phyloP scores from a whole-genome alignment of 768 basidiomycete genomes.

The Lactarius tabidus region DNA sequence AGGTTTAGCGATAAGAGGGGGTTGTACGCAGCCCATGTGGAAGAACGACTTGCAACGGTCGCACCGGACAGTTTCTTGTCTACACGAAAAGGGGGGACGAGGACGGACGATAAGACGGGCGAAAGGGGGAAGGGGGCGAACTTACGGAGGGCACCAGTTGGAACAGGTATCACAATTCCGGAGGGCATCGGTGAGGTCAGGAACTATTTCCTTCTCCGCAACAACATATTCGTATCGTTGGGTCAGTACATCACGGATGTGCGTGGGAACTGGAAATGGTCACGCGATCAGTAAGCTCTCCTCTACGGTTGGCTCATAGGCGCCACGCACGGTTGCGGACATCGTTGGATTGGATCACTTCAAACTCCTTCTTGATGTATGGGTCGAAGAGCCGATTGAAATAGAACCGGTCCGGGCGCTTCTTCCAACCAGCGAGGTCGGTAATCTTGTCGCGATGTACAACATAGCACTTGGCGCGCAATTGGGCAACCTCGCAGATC shows the following conservation, averaged over 20 bases:
- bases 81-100: conserved; percentile 36
- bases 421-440: conserved; percentile 91
- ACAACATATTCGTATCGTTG: conserved; percentile 92
- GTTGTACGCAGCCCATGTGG: conserved; percentile 93
- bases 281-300: conserved; percentile 20
- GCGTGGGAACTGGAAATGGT: conserved; percentile 55
- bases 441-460: conserved; percentile 94
- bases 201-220: conserved; percentile 88
- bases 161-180: conserved; percentile 83
- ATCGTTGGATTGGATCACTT: conserved; percentile 82
- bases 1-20: conserved; percentile 86
- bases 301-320: conserved; percentile 2
- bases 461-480: conserved; percentile 91
- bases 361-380: conserved; percentile 97
- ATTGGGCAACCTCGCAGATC: conserved; percentile 90
- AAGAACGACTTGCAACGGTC: conserved; percentile 90
- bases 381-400: conserved; percentile 95
- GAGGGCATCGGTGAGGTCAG: conserved; percentile 82
- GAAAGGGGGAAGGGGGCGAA: conserved; percentile 21
- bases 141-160: conserved; percentile 87
- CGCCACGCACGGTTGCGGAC: conserved; percentile 79
- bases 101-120: conserved; percentile 6
- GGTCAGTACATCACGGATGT: conserved; percentile 73
- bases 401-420: conserved; percentile 92
- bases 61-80: conserved; percentile 83